Percentiles rank a stretch among this genome's conserved stretches.
Evolutionary conservation across 1,284 basidiomycete species (phyloP).

Genomic region (Wallemia ichthyophaga): DNA sequence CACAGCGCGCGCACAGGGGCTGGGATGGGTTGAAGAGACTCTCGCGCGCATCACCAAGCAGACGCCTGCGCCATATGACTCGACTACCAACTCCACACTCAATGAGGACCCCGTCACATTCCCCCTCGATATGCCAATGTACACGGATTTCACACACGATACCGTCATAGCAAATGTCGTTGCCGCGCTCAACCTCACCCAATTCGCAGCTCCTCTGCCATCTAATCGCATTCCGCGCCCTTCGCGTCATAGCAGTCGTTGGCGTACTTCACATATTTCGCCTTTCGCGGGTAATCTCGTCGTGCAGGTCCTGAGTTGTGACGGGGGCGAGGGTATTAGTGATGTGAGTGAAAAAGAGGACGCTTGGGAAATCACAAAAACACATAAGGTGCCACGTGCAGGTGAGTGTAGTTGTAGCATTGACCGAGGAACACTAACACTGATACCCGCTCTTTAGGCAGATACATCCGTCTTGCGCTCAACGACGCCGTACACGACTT

Average conservation of each 20-base stretch:
- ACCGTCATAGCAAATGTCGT: conserved; percentile 5
- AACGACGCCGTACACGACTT: background rate
- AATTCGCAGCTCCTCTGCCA: conserved; percentile 3
- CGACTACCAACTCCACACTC: conserved; percentile 48
- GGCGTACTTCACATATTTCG: conserved; percentile 4
- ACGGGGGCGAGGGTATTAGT: background rate
- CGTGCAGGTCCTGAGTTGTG: conserved; percentile 4
- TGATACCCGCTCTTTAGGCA: background rate
- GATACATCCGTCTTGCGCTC: background rate
- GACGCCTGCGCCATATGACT: conserved; percentile 34
- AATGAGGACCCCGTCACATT: conserved; percentile 36
- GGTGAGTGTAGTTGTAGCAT: background rate
- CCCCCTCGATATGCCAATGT: conserved; percentile 47
- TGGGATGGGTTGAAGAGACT: conserved; percentile 35
- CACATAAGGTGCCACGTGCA: background rate
- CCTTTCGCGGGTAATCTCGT: conserved; percentile 6
- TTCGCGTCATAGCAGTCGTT: conserved; percentile 2
- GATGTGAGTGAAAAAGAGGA: background rate
- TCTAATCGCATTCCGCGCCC: conserved; percentile 2
- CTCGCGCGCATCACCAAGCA: conserved; percentile 46
- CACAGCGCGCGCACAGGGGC: conserved; percentile 41
- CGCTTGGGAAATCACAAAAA: background rate
- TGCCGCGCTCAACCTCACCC: conserved; percentile 5
- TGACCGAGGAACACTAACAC: background rate
- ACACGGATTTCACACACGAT: conserved; percentile 29